Conservation (phyloP, 441 rosid genomes). For the Biscutella laevigata region DNA sequence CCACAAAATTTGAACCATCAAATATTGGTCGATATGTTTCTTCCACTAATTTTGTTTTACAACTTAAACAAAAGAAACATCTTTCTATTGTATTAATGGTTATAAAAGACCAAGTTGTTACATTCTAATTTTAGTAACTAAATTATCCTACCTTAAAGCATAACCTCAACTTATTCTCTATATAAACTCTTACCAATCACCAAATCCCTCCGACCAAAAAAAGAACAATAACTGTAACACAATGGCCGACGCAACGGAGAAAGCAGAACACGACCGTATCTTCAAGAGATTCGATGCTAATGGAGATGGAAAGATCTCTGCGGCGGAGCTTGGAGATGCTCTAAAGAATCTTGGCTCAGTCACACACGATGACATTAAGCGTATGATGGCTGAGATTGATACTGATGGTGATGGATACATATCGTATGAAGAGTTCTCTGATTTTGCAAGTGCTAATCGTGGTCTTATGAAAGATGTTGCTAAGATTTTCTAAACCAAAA, state of each 20-base stretch:
- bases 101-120: slow-evolving; percentile 16
- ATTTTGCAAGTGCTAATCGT: slow-evolving; percentile 57
- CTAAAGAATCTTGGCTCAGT: slow-evolving; percentile 54
- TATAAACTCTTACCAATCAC: slow-evolving; percentile 5
- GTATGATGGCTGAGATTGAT: slow-evolving; percentile 88
- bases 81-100: not conserved
- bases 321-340: slow-evolving; percentile 65
- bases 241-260: slow-evolving; percentile 53
- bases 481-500: slow-evolving; percentile 42
- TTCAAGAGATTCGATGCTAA: slow-evolving; percentile 73
- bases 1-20: not conserved
- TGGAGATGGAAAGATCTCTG: slow-evolving; percentile 65
- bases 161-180: slow-evolving; percentile 25
- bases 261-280: slow-evolving; percentile 49
- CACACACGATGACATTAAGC: slow-evolving; percentile 43
- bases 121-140: slow-evolving; percentile 22
- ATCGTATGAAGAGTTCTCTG: slow-evolving; percentile 51
- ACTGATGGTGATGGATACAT: slow-evolving; percentile 78
- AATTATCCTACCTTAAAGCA: slow-evolving; percentile 22
- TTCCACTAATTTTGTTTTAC: not conserved
- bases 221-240: slow-evolving; percentile 6
- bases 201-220: slow-evolving; percentile 1
- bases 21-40: not conserved
- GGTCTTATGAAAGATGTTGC: slow-evolving; percentile 78
- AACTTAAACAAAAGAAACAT: not conserved